A percentile compares a stretch with the other conserved stretches of the same genome.
phyloP scores from a whole-genome alignment of 2,329 filamentous ascomycete species.

The Zarea fungicola region DNA sequence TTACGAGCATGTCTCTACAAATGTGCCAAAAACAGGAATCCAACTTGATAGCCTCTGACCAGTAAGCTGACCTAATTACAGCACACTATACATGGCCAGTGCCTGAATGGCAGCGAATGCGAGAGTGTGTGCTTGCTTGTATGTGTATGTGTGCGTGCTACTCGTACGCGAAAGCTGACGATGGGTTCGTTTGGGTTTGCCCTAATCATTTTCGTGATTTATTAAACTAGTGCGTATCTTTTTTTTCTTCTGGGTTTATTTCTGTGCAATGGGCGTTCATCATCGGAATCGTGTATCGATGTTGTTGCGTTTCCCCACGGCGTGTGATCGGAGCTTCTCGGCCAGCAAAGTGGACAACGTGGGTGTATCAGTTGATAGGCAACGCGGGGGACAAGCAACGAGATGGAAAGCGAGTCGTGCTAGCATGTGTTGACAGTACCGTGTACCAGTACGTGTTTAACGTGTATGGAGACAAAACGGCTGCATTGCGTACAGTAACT shows the following conservation, averaged over 20 bases:
- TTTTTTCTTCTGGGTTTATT: background rate
- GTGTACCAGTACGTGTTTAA: background rate
- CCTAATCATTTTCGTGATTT: slow-evolving; percentile 9
- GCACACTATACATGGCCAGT: background rate
- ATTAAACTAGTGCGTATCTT: background rate
- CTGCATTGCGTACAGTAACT: slow-evolving; percentile 16
- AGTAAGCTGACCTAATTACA: slow-evolving; percentile 9
- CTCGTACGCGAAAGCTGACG: no score
- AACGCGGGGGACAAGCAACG: background rate
- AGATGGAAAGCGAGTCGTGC: slow-evolving; percentile 3
- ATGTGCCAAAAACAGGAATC: no score
- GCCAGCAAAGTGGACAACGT: slow-evolving; percentile 22
- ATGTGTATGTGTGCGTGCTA: no score
- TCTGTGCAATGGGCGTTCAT: background rate
- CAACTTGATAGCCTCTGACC: background rate
- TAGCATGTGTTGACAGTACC: no score
- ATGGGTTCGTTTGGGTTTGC: background rate
- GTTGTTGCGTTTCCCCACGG: background rate
- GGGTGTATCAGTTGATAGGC: slow-evolving; percentile 12
- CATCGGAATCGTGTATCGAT: background rate
- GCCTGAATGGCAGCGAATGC: background rate
- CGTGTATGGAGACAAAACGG: background rate
- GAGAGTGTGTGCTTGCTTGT: background rate
- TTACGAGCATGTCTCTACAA: no score
- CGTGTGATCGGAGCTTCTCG: slow-evolving; percentile 19